Percentiles rank a stretch among this genome's conserved stretches.
These are phyloP conservation scores for Ogataea trehaloabstinens DNA, from an alignment of 805 yeast genomes.

Conservation along the genomic window DNA sequence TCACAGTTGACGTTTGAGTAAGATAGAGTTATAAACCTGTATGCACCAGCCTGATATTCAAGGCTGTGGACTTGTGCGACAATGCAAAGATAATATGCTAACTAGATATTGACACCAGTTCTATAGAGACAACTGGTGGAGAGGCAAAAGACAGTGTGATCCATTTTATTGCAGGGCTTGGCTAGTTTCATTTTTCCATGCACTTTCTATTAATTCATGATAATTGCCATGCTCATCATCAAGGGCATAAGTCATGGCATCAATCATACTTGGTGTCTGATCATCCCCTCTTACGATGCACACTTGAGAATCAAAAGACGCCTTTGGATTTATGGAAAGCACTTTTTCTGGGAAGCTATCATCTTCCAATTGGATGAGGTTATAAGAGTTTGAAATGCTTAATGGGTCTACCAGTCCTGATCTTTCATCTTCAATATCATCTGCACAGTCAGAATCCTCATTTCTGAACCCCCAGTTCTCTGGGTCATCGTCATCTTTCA, in stretches of 20 bases:
- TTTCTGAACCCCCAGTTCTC: slow-evolving; percentile 14
- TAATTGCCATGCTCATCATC: slow-evolving; percentile 20
- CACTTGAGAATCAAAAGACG: slow-evolving; percentile 20
- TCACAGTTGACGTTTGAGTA: too few species aligned
- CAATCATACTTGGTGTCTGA: slow-evolving; percentile 9
- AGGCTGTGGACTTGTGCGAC: too few species aligned
- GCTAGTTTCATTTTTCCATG: slow-evolving; percentile 4
- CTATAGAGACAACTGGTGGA: background rate
- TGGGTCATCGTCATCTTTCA: slow-evolving; percentile 3
- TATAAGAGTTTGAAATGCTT: slow-evolving; percentile 15
- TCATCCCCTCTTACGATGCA: slow-evolving; percentile 21
- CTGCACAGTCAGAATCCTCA: slow-evolving; percentile 18
- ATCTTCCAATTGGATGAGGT: slow-evolving; percentile 16
- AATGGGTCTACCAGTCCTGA: slow-evolving; percentile 13
- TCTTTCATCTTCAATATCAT: slow-evolving; percentile 17
- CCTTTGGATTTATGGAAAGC: slow-evolving; percentile 10
- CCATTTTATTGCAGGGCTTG: background rate
- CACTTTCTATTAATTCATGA: slow-evolving; percentile 13
- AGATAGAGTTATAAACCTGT: too few species aligned
- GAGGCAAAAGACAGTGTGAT: background rate
- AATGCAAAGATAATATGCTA: slow-evolving; percentile 3
- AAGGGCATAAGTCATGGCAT: slow-evolving; percentile 17
- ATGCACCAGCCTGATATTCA: too few species aligned
- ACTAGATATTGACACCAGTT: slow-evolving; percentile 3
- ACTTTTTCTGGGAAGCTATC: slow-evolving; percentile 10